Percentiles rank a stretch among this genome's conserved stretches.
Evolutionary conservation across 768 basidiomycete species (phyloP).

Genomic region (Ramaria sp.): DNA sequence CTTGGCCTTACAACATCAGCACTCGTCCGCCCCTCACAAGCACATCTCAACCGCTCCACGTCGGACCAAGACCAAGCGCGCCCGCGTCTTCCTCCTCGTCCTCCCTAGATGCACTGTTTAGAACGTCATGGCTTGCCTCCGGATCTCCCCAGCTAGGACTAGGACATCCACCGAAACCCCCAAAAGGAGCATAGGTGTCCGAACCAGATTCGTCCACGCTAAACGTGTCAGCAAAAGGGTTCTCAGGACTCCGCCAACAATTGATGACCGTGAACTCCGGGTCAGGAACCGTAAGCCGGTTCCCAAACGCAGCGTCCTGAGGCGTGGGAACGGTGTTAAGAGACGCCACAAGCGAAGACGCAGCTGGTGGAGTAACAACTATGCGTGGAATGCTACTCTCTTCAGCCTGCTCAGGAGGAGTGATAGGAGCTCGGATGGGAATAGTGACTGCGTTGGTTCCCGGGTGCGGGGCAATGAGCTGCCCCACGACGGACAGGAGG

Average conservation of each 20-base stretch:
- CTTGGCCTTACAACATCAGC: not conserved
- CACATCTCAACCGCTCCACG: constrained; percentile 1
- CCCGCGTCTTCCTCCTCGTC: constrained; percentile 1
- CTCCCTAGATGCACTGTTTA: not conserved
- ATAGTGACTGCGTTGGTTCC: not conserved
- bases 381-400: not conserved
- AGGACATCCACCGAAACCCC: not conserved
- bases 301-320: constrained; percentile 4
- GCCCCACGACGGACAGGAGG: not conserved
- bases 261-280: not conserved
- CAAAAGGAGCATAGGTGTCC: not conserved
- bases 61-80: not conserved
- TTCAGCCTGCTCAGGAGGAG: not conserved
- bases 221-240: not conserved
- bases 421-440: not conserved
- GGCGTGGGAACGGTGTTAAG: not conserved
- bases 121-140: not conserved
- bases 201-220: not conserved
- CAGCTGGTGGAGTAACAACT: not conserved
- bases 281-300: constrained; percentile 1
- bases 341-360: not conserved
- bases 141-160: not conserved
- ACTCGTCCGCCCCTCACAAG: not conserved
- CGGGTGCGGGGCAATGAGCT: not conserved
- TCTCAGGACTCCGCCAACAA: not conserved